phyloP scores from a whole-genome alignment of 106 monocot species.

The Apostasia shenzhenica region DNA sequence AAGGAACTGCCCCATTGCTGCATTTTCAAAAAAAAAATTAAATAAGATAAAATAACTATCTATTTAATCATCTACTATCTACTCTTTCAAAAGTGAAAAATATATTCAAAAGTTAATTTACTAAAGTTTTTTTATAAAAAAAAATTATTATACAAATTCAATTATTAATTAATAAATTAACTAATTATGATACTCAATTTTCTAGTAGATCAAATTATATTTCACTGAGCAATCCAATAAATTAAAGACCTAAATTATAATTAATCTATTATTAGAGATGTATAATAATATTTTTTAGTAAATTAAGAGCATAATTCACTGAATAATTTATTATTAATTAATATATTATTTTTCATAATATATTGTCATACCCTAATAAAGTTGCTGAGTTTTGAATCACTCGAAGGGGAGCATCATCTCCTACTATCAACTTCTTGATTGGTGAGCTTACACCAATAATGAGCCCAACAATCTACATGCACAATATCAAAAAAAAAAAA shows the following conservation, averaged over 20 bases:
- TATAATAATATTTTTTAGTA: no score
- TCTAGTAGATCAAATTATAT: neutral
- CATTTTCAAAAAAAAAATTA: neutral
- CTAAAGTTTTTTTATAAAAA: neutral
- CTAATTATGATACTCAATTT: neutral
- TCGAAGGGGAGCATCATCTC: constrained; percentile 69
- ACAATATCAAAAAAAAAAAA: no score
- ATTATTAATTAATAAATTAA: neutral
- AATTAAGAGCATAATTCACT: no score
- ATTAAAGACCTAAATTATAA: no score
- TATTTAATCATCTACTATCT: no score
- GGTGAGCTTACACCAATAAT: constrained; percentile 46
- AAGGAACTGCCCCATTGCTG: constrained; percentile 16
- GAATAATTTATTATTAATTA: no score
- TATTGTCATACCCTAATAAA: constrained; percentile 37
- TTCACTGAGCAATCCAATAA: no score
- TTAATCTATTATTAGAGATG: no score
- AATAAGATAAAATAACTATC: no score
- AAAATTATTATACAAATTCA: neutral
- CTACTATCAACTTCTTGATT: constrained; percentile 42
- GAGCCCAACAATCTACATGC: constrained; percentile 51
- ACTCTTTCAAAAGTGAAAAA: no score
- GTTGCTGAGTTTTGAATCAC: constrained; percentile 52
- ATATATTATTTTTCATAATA: no score
- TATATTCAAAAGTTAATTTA: neutral